phyloP scores from a whole-genome alignment of 805 yeast genomes.

The Zygoascus tannicola region DNA sequence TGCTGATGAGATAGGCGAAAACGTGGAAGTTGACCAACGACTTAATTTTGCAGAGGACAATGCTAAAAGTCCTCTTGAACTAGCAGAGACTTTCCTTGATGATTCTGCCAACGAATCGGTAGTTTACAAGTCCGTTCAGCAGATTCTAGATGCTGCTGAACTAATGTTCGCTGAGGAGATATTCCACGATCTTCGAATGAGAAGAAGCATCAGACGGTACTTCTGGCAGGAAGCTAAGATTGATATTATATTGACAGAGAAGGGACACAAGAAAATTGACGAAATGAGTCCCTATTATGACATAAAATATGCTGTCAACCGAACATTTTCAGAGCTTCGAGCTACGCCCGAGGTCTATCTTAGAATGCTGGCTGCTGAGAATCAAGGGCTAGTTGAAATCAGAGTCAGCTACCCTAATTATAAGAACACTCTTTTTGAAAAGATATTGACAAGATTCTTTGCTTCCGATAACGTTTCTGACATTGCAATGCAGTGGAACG shows the following conservation, averaged over 20 bases:
- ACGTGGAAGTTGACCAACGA: conserved; percentile 56
- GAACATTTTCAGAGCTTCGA: conserved; percentile 66
- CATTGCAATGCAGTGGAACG: conserved; percentile 68
- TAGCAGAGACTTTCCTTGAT: conserved; percentile 35
- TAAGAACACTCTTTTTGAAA: conserved; percentile 31
- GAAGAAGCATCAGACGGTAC: conserved; percentile 54
- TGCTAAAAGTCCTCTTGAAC: conserved; percentile 47
- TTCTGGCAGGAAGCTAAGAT: conserved; percentile 54
- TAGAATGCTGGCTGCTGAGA: conserved; percentile 88
- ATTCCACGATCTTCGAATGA: conserved; percentile 67
- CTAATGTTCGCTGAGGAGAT: conserved; percentile 72
- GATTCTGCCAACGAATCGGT: neutral
- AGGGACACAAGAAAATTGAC: conserved; percentile 70
- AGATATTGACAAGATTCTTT: conserved; percentile 29
- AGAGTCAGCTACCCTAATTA: conserved; percentile 46
- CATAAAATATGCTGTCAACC: conserved; percentile 81
- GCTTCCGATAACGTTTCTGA: conserved; percentile 53
- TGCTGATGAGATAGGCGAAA: conserved; percentile 77
- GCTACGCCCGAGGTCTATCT: conserved; percentile 71
- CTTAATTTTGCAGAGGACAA: conserved; percentile 67
- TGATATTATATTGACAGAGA: conserved; percentile 72
- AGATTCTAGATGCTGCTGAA: conserved; percentile 65
- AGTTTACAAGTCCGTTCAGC: conserved; percentile 24
- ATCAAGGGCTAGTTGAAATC: conserved; percentile 59
- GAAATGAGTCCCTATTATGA: conserved; percentile 75